phyloP scores from a whole-genome alignment of 2,329 filamentous ascomycete species.

The Didymella glomerata region DNA sequence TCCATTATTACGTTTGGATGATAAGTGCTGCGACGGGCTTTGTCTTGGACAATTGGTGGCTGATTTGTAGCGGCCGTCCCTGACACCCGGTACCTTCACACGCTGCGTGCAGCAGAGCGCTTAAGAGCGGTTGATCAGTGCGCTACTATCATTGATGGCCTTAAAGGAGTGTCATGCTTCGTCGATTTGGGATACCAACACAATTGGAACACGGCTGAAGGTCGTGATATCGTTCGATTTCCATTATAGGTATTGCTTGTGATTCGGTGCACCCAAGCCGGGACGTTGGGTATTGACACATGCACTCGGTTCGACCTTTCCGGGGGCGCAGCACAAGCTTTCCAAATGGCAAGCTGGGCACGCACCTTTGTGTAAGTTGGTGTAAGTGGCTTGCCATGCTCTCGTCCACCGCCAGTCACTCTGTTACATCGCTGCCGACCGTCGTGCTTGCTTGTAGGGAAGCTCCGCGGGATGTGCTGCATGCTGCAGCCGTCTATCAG shows the following conservation, averaged over 20 bases:
- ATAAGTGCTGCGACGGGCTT: not conserved
- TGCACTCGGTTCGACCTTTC: conserved; percentile 4
- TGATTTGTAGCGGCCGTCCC: conserved; percentile 3
- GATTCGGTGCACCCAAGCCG: conserved; percentile 4
- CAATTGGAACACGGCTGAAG: conserved; percentile 1
- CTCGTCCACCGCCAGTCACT: conserved; percentile 5
- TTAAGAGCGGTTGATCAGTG: conserved; percentile 17
- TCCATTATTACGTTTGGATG: conserved; percentile 14
- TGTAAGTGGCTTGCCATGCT: conserved; percentile 11
- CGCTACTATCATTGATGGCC: conserved; percentile 16
- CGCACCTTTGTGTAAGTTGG: conserved; percentile 8
- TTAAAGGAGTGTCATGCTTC: conserved; percentile 3
- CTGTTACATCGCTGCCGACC: not conserved
- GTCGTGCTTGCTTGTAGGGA: not conserved
- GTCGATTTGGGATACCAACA: conserved; percentile 9
- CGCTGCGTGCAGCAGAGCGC: conserved; percentile 18
- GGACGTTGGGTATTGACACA: conserved; percentile 1
- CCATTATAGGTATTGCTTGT: not conserved
- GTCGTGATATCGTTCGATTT: conserved; percentile 15
- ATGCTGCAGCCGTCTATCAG: not conserved
- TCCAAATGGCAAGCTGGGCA: not conserved
- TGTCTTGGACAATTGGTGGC: conserved; percentile 2
- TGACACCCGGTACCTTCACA: conserved; percentile 3
- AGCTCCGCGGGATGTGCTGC: conserved; percentile 1
- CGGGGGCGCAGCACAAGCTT: conserved; percentile 20